Base-by-base conservation (phyloP, 805 yeast genomes). In the Sugiyamaella valdiviana region DNA sequence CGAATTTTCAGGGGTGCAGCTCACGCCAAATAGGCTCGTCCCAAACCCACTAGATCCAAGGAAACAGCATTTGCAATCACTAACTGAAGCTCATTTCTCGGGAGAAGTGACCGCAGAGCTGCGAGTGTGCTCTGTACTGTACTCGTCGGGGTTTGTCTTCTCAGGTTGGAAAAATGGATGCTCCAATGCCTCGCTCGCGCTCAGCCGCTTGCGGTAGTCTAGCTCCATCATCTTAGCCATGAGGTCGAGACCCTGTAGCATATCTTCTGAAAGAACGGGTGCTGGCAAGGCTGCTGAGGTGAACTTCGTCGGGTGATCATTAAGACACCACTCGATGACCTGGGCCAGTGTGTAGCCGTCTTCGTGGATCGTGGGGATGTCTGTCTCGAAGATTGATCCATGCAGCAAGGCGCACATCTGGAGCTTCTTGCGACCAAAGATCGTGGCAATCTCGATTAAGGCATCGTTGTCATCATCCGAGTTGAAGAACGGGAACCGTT, bases 401-500 rank as follows among this genome's bases (percentile, higher is more conserved):
- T 93, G 99, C 36, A 87, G 64, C 49, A 78, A 76, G 5, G 97
- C 95, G 58, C 89, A 81, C 53, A 79, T 78, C 53, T 79, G 79
- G 77, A 93, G 74, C 54, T 77, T 79, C 9, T 76, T 77, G 43
- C 76, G 64, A 2, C 99, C 99, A 67, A 86, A 90, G 2, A 93
- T 73, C 2, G 82, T 71, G 0, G 95, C 80, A 32, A 91, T 71
- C 63, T 93, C 99, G 29, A 90, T 76, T 44, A 91, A 64, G 0
- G 98, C 96, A 59, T 93, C 98, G 2, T 82, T 80, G 63, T 93
- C 99, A 66, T 91, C 98, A 5, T 86, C 81, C 2, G 97, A 89
- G 62, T 88, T 88, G 71, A 93, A 93, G 60, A 93, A 83, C 4
- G 99, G 98, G 65, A 90, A 91, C 58, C 95, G 74, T 57, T 93